Base-by-base conservation (phyloP, 1,284 basidiomycete species). In the Marasmius tenuissimus region DNA sequence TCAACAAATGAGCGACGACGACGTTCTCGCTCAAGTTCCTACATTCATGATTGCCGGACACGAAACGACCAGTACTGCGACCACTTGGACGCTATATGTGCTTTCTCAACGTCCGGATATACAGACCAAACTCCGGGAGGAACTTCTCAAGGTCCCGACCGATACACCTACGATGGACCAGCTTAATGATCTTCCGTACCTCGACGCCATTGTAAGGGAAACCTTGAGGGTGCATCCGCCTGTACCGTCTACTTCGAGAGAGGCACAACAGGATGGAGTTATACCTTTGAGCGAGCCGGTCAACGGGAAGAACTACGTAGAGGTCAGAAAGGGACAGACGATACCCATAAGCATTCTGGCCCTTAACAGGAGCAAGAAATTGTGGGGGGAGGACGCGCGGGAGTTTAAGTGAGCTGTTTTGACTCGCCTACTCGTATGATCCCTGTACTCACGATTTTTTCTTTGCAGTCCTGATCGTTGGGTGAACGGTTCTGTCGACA, bases 21-120 rank as follows among this genome's bases (percentile, higher is more conserved):
- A 94, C 66, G 86, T 94, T 0, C 68, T 90, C 33, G 84, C 86
- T 5, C 92, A 86, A 74, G 75, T 87, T 8, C 81, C 85, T 0
- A 86, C 85, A 0, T 87, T 87, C 73, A 69, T 90, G 1, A 75
- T 85, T 4, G 86, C 87, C 5, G 93, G 93, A 0, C 90, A 94
- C 71, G 92, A 94, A 71, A 94, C 93, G 0, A 89, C 86, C 0
- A 85, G 34, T 47, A 47, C 42, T 34, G 47, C 56, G 18, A 58
- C 48, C 16, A 40, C 57, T 20, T 58, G 57, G 86, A 84, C 85
- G 0, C 75, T 95, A 0, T 90, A 81, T 71, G 81, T 84, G 0
- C 82, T 96, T 3, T 73, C 85, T 0, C 77, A 79, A 47, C 65
- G 84, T 57, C 83, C 80, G 0, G 76, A 80, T 0, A 75, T 86